phyloP scores from a whole-genome alignment of 352 stramenopile species.

The Phytophthora meadii region DNA sequence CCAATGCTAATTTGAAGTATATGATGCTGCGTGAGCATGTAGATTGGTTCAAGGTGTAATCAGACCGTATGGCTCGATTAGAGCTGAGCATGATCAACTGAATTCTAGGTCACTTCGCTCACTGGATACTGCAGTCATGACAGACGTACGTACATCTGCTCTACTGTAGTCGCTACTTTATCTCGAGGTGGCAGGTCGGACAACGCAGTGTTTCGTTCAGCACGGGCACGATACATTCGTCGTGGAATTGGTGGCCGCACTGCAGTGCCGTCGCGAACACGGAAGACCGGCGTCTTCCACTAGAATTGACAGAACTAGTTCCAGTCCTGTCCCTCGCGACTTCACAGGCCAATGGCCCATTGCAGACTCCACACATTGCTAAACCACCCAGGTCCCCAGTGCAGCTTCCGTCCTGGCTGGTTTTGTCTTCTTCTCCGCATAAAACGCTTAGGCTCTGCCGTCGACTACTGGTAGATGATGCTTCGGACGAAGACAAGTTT shows the following conservation, averaged over 20 bases:
- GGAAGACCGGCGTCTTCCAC: constrained; percentile 19
- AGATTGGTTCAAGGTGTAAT: constrained; percentile 19
- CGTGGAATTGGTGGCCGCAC: constrained; percentile 46
- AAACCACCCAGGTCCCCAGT: background rate
- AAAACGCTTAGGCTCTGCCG: constrained; percentile 3
- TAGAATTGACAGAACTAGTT: background rate
- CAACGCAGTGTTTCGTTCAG: constrained; percentile 46
- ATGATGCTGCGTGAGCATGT: constrained; percentile 13
- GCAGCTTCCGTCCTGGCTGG: background rate
- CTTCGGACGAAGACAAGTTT: constrained; percentile 19
- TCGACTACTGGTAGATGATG: constrained; percentile 9
- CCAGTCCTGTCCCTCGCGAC: background rate
- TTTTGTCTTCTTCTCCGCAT: constrained; percentile 6
- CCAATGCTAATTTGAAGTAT: constrained; percentile 26
- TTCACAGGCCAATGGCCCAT: constrained; percentile 17
- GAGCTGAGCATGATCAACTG: constrained; percentile 2
- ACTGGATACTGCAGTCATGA: constrained; percentile 14
- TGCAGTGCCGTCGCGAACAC: constrained; percentile 37
- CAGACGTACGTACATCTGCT: background rate
- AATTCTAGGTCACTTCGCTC: constrained; percentile 1
- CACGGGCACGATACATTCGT: constrained; percentile 51
- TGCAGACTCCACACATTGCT: constrained; percentile 32
- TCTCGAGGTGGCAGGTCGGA: constrained; percentile 43
- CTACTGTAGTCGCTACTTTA: constrained; percentile 21
- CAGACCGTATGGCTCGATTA: constrained; percentile 16